These are phyloP conservation scores for Tylopilus felleus DNA, from an alignment of 768 basidiomycete genomes.

Conservation along the genomic window DNA sequence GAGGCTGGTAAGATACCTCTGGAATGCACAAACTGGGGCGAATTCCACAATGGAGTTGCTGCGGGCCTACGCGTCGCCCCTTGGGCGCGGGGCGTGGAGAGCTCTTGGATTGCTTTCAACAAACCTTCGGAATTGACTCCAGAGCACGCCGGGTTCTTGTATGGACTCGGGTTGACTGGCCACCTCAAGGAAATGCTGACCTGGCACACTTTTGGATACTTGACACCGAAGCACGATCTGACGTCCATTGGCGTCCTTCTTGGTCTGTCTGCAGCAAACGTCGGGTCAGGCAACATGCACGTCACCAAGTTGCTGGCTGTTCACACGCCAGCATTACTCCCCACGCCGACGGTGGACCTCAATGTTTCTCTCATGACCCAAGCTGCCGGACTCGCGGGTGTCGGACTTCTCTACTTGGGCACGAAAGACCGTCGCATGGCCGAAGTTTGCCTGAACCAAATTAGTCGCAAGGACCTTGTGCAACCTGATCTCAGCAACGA, in stretches of 20 bases:
- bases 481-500: constrained; percentile 84
- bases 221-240: constrained; percentile 94
- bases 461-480: constrained; percentile 71
- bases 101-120: constrained; percentile 96
- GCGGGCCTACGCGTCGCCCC: constrained; percentile 84
- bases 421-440: constrained; percentile 89
- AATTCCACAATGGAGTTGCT: constrained; percentile 96
- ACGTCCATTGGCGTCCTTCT: constrained; percentile 92
- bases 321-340: constrained; percentile 90
- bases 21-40: constrained; percentile 87
- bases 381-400: constrained; percentile 79
- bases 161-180: constrained; percentile 88
- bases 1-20: constrained; percentile 69
- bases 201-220: constrained; percentile 93
- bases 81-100: constrained; percentile 72
- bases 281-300: constrained; percentile 80
- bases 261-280: constrained; percentile 88
- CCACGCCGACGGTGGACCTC: constrained; percentile 80
- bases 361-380: constrained; percentile 90
- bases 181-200: constrained; percentile 87
- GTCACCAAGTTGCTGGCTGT: constrained; percentile 90
- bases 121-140: constrained; percentile 87
- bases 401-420: constrained; percentile 88
- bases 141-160: constrained; percentile 94
- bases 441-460: constrained; percentile 84